These are phyloP conservation scores for Xylaria telfairii DNA, from an alignment of 495 filamentous ascomycete species.

Conservation along the genomic window DNA sequence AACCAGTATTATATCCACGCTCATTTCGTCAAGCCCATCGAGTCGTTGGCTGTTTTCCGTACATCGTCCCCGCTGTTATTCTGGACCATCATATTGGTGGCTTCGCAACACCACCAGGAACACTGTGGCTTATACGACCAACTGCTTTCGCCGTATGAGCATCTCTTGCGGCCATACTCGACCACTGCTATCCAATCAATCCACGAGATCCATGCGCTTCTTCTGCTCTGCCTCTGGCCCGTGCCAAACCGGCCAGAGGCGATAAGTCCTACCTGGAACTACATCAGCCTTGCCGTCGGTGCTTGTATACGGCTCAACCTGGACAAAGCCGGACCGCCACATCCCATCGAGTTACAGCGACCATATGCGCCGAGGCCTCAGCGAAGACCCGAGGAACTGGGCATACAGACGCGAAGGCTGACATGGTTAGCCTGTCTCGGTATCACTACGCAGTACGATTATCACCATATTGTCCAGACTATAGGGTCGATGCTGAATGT, in stretches of 20 bases:
- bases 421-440: conserved; percentile 17
- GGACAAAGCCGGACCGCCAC: conserved; percentile 1
- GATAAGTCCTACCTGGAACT: conserved; percentile 17
- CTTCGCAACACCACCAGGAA: neutral
- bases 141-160: conserved; percentile 6
- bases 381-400: neutral
- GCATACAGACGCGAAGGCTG: conserved; percentile 12
- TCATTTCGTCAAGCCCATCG: conserved; percentile 9
- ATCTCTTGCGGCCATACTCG: conserved; percentile 7
- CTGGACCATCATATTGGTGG: conserved; percentile 15
- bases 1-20: conserved; percentile 1
- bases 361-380: neutral
- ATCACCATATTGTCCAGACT: neutral
- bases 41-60: neutral
- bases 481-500: neutral
- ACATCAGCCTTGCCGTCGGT: conserved; percentile 15
- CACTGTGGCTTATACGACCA: conserved; percentile 3
- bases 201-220: conserved; percentile 19
- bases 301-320: conserved; percentile 19
- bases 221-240: conserved; percentile 19
- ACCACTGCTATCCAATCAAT: conserved; percentile 17
- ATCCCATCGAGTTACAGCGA: neutral
- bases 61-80: conserved; percentile 4
- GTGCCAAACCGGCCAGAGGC: conserved; percentile 2
- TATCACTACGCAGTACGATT: conserved; percentile 14